A percentile compares a stretch with the other conserved stretches of the same genome.
Conservation (phyloP, 2,329 filamentous ascomycete species). For the Trichoderma koningiopsis region DNA sequence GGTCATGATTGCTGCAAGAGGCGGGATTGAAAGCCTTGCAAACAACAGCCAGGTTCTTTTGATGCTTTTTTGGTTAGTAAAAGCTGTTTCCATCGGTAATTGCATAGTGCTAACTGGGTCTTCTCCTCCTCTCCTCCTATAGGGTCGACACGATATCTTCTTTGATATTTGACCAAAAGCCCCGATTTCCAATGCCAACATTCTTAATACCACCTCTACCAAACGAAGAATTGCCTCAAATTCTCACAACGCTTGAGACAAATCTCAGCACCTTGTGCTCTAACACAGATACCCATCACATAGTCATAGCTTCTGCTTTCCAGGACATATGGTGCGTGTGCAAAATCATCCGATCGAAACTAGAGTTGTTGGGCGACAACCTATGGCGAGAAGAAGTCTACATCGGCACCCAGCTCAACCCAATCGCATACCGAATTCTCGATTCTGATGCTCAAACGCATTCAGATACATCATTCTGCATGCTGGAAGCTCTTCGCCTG, state of each 20-base stretch:
- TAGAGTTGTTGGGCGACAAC: neutral
- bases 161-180: conserved; percentile 12
- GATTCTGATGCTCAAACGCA: neutral
- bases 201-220: neutral
- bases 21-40: conserved; percentile 16
- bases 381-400: conserved; percentile 21
- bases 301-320: neutral
- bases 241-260: neutral
- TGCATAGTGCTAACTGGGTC: neutral
- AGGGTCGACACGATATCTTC: conserved; percentile 20
- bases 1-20: conserved; percentile 13
- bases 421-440: conserved; percentile 15
- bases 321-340: conserved; percentile 5
- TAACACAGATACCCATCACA: neutral
- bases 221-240: neutral
- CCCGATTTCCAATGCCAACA: conserved; percentile 14
- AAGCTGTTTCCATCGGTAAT: neutral
- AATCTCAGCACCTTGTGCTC: neutral
- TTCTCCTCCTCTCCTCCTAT: neutral
- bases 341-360: neutral
- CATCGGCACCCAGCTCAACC: conserved; percentile 12
- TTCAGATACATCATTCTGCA: neutral
- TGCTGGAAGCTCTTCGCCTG: conserved; percentile 9
- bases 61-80: conserved; percentile 19
- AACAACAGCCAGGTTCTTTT: neutral